Evolutionary conservation across 1,139 yeast genomes (phyloP), one percentile per base, ranked within the genome.

Genomic region (Saccharomyces pastorianus): DNA sequence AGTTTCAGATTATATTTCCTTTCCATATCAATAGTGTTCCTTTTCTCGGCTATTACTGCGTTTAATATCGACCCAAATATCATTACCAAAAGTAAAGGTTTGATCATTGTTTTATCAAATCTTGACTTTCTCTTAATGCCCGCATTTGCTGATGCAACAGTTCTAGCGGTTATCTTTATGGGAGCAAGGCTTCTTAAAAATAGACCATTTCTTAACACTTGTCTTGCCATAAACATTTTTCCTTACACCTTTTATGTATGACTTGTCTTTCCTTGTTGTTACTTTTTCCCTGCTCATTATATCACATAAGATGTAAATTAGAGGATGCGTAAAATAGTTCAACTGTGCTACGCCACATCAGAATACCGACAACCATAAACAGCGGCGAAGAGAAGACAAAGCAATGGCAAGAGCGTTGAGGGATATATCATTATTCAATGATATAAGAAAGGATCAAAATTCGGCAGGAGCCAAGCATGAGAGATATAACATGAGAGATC

Each of bases 41-140:
- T 68, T 25, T 77, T 71, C 47, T 76, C 73, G 56, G 69, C 70
- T 53, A 60, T 71, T 9, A 75, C 75, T 59, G 66, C 70, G 32
- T 64, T 73, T 2, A 72, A 58, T 51, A 69, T 67, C 1, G 73
- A 62, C 8, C 74, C 68, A 51, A 72, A 62, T 51, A 72, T 57
- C 2, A 77, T 59, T 5, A 72, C 57, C 17, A 69, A 64, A 6
- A 67, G 42, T 5, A 56, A 62, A 2, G 75, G 72, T 51, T 69
- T 70, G 17, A 65, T 51, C 61, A 69, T 61, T 1, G 65, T 56
- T 44, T 57, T 66, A 53, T 72, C 74, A 52, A 69, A 69, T 64
- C 49, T 71, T 2, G 63, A 52, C 20, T 56, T 58, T 28, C 55
- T 55, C 32, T 48, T 46, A 3, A 17, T 4, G 20, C 42, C 42